Base-by-base conservation (phyloP, 2,329 filamentous ascomycete genomes). In the Ambrosiella xylebori region DNA sequence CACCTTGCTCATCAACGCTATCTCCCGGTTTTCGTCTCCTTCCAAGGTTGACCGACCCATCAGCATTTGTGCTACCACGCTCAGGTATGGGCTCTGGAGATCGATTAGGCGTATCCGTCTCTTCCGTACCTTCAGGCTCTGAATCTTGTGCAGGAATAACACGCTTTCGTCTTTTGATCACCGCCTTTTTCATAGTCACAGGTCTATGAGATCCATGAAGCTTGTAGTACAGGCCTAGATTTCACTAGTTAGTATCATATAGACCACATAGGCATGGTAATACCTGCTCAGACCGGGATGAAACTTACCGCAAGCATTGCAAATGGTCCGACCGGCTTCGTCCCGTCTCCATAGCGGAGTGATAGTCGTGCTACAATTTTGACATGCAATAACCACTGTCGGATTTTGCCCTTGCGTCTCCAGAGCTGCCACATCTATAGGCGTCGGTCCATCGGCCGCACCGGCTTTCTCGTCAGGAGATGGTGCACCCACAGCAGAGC, bases 151-250 rank as follows among this genome's bases (percentile, higher is more conserved):
- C 88, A 15, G 91, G 90, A 49, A 97, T 90, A 5, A 97, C 89
- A 60, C 93, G 84, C 75, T 97, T 97, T 61, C 93, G 79, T 62
- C 93, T 81, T 71, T 98, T 97, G 69, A 98, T 98, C 35, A 95
- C 86, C 2, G 88, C 86, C 70, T 96, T 97, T 71, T 97, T 98
- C 93, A 98, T 97, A n/a, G 88, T 88, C 4, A 93, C 88, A 0
- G 93, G 93, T 47, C 93, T 80, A 69, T 96, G 91, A 37, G 89
- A 83, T 57, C 90, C 90, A 68, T 98, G 93, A 2, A 98, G 81
- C 70, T 97, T 97, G 73, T 94, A 89, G 69, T 98, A 98, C 2
- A 98, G 74, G 3, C 91, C 89, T 95, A 63, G 3, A 35, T 51
- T 6, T 41, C 13, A 11, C 13, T n/a, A 47, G 57, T 55, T 40